These are phyloP conservation scores for Erysimum pusillum DNA, from an alignment of 441 rosid species.

Conservation along the genomic window DNA sequence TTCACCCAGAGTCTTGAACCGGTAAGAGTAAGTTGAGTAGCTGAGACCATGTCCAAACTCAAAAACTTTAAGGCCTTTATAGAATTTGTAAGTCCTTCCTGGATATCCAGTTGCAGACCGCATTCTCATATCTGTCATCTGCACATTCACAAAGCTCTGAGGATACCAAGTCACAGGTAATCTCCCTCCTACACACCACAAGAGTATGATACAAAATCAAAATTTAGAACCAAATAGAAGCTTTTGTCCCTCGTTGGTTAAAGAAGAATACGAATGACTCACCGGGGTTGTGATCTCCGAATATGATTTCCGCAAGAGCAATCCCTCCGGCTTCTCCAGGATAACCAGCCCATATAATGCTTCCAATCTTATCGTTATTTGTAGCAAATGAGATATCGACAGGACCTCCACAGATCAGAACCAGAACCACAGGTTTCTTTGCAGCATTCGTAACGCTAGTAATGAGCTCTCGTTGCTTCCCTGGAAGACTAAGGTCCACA, in stretches of 20 bases:
- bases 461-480: constrained; percentile 66
- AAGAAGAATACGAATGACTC: constrained; percentile 22
- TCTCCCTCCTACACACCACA: constrained; percentile 69
- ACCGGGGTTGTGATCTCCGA: constrained; percentile 89
- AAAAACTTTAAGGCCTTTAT: constrained; percentile 64
- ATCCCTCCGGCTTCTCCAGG: constrained; percentile 86
- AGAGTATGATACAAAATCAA: neutral
- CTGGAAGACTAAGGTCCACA: constrained; percentile 66
- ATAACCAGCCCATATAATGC: constrained; percentile 91
- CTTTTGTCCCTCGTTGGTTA: neutral
- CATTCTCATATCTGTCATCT: constrained; percentile 96
- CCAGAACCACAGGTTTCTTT: constrained; percentile 68
- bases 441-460: constrained; percentile 61
- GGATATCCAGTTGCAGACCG: constrained; percentile 77
- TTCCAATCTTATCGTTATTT: constrained; percentile 60
- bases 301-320: constrained; percentile 79
- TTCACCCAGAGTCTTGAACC: constrained; percentile 46
- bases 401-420: constrained; percentile 80
- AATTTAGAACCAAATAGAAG: neutral
- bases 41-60: constrained; percentile 84
- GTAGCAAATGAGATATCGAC: constrained; percentile 75
- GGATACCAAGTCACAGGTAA: constrained; percentile 95
- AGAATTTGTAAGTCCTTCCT: constrained; percentile 90
- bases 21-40: constrained; percentile 70
- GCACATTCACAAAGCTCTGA: constrained; percentile 61